phyloP scores from a whole-genome alignment of 2,329 filamentous ascomycete species.

The Mycosphaerella arachidis region DNA sequence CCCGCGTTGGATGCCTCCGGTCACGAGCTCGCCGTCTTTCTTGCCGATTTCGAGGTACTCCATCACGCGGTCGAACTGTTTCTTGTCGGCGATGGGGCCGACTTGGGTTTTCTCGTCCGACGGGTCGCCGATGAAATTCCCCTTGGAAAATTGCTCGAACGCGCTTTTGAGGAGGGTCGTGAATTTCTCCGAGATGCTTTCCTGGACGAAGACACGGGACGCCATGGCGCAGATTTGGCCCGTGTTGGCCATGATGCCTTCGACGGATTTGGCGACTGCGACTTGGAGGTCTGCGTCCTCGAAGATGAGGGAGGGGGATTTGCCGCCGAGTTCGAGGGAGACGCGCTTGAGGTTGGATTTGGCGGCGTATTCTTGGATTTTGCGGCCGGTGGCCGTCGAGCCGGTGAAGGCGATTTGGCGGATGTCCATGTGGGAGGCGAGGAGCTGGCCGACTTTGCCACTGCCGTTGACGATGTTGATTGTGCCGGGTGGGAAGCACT shows the following conservation, averaged over 20 bases:
- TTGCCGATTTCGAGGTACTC: neutral
- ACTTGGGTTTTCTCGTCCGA: neutral
- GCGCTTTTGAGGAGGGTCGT: neutral
- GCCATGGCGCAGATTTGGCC: conserved; percentile 52
- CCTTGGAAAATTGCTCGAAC: neutral
- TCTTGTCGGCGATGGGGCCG: neutral
- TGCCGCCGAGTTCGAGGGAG: conserved; percentile 58
- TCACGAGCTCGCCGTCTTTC: neutral
- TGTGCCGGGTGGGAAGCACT: no score
- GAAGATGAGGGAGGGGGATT: conserved; percentile 56
- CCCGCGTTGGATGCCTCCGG: neutral
- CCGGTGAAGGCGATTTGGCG: conserved; percentile 62
- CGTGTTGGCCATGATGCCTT: conserved; percentile 48
- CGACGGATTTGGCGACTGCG: conserved; percentile 33
- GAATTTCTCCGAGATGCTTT: conserved; percentile 43
- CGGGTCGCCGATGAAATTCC: neutral
- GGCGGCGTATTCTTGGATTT: conserved; percentile 51
- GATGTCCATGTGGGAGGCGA: conserved; percentile 56
- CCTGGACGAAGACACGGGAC: conserved; percentile 54
- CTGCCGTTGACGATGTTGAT: no score
- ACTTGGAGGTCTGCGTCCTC: conserved; percentile 51
- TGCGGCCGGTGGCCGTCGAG: conserved; percentile 55
- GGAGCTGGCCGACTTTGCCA: conserved; percentile 1
- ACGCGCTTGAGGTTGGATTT: conserved; percentile 52
- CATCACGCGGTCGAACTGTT: neutral